A percentile compares a stretch with the other conserved stretches of the same genome.
These are phyloP conservation scores for Crucihimalaya himalaica DNA, from an alignment of 345 rosid genomes.

Conservation along the genomic window DNA sequence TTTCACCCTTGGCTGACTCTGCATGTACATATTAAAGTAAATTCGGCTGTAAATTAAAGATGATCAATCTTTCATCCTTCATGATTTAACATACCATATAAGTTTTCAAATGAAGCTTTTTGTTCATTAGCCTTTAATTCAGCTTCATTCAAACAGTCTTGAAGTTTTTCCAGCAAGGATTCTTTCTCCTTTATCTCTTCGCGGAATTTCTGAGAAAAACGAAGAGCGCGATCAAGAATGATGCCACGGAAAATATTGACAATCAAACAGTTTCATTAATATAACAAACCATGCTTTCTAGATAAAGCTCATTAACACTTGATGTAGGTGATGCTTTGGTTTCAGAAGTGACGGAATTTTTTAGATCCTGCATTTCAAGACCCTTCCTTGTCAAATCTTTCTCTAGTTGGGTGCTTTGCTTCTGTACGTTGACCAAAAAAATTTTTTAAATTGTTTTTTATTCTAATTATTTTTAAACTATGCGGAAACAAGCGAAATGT, in stretches of 20 bases:
- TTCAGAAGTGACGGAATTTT: conserved; percentile 54
- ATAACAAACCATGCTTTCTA: conserved; percentile 68
- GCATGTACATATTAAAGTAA: conserved; percentile 7
- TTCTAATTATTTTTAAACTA: too few species aligned
- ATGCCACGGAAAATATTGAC: background rate
- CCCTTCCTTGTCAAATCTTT: conserved; percentile 51
- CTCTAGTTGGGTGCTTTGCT: conserved; percentile 51
- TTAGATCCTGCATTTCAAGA: conserved; percentile 57
- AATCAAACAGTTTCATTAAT: background rate
- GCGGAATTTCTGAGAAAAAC: conserved; percentile 47
- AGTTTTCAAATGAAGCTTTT: conserved; percentile 51
- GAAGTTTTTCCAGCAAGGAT: conserved; percentile 44
- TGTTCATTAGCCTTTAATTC: conserved; percentile 59
- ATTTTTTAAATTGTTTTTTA: too few species aligned
- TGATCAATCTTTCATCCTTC: background rate
- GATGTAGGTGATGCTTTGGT: conserved; percentile 48
- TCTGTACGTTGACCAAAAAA: conserved; percentile 45
- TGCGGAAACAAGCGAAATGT: conserved; percentile 1
- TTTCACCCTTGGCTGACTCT: conserved; percentile 70
- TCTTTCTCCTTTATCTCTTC: conserved; percentile 57
- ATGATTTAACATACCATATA: conserved; percentile 55
- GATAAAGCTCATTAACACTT: conserved; percentile 65
- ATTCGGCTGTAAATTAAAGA: background rate
- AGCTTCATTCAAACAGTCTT: conserved; percentile 47
- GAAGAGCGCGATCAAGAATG: conserved; percentile 17